Evolutionary conservation across 345 rosid genomes (phyloP), one percentile per base, ranked within the genome.

Genomic region (Ceriops decandra): DNA sequence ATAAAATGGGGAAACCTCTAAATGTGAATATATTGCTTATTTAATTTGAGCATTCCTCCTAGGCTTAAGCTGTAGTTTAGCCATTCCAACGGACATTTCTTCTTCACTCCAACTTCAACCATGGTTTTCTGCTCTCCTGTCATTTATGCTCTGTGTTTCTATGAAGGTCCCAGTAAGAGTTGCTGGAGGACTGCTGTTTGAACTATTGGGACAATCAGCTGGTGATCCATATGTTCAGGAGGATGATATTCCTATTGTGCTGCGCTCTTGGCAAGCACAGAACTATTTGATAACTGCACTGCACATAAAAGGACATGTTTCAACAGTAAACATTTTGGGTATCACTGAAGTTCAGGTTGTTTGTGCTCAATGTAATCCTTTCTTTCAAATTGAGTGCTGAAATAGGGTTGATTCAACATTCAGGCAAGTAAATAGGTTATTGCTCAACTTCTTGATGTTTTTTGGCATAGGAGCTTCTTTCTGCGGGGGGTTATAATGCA

Each of bases 211-310:
- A 33, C 99, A 95, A 75, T 95, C 99, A 63, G 97, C 76, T 19
- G 99, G 99, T 28, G 97, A 95, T 84, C 99, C 99, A 62, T 70
- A 75, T 73, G 85, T 76, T 51, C 85, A 88, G 68, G 99, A 95
- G 85, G 97, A 95, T 77, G 99, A 95, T 76, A 89, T 86, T 62
- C 97, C 99, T 0, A 76, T 91, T 67, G 99, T 95, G 32, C 76
- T 95, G 19, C 91, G 99, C 27, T 86, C 99, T 53, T 95, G 99
- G 99, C 99, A 91, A 79, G 99, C 96, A 51, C 91, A 89, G 58
- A 91, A 95, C 70, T 95, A 86, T 73, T 83, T 95, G 65, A 57
- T 93, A n/a, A 89, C 98, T 79, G 90, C 74, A 36, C 73, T 91
- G 70, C 98, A 93, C 72, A 53, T 91, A 27, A 93, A 93, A 82